A percentile compares a stretch with the other conserved stretches of the same genome.
These are phyloP conservation scores for Talaromyces sp. DNA, from an alignment of 2,329 filamentous ascomycete species.

Conservation along the genomic window DNA sequence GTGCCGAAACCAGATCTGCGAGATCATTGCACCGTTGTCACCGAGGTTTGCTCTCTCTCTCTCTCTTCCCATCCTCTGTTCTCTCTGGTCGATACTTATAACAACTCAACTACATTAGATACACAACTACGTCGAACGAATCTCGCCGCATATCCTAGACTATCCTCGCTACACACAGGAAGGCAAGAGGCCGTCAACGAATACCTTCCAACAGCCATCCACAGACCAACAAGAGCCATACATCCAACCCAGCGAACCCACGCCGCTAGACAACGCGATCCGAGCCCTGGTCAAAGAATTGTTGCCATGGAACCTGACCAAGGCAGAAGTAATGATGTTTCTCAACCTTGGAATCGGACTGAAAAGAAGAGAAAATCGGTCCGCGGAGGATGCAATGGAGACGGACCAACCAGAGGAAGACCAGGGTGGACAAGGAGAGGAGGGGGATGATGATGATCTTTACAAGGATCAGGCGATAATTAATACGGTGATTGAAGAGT, in stretches of 20 bases:
- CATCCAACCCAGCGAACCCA: slow-evolving; percentile 15
- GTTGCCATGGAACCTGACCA: slow-evolving; percentile 38
- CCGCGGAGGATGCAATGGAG: neutral
- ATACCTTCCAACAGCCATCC: slow-evolving; percentile 14
- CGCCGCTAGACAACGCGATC: slow-evolving; percentile 34
- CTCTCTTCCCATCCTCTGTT: neutral
- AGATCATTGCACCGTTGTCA: slow-evolving; percentile 42
- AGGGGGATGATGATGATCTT: slow-evolving; percentile 22
- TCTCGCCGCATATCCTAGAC: slow-evolving; percentile 34
- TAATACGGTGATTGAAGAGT: slow-evolving; percentile 38
- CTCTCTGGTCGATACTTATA: neutral
- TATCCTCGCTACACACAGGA: slow-evolving; percentile 29
- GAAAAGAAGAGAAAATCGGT: slow-evolving; percentile 1
- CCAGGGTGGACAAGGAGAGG: slow-evolving; percentile 12
- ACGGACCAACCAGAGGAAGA: slow-evolving; percentile 5
- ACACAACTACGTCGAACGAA: slow-evolving; percentile 36
- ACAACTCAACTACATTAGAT: slow-evolving; percentile 21
- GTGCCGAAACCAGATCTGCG: slow-evolving; percentile 38
- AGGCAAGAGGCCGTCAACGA: neutral
- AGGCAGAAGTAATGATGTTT: slow-evolving; percentile 43
- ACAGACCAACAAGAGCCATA: slow-evolving; percentile 15
- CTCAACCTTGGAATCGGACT: slow-evolving; percentile 40
- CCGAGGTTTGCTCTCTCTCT: slow-evolving; percentile 31
- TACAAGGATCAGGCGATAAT: slow-evolving; percentile 32
- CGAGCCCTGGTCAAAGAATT: slow-evolving; percentile 31